Evolutionary conservation across 257 asterid genomes (phyloP).

Genomic region (Capsicum pubescens): DNA sequence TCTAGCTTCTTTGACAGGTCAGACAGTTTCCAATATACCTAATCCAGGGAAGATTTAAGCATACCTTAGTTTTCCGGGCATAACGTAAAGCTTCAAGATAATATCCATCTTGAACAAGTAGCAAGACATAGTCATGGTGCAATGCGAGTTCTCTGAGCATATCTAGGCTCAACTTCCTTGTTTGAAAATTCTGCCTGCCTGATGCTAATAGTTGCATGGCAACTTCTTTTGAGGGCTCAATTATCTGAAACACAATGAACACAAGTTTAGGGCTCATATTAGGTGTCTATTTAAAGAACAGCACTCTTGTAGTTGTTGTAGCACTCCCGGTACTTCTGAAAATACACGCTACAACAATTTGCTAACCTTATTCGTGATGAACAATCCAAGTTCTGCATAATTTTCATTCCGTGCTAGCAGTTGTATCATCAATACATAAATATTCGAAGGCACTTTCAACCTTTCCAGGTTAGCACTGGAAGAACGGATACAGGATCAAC

Average conservation of each 20-base stretch:
- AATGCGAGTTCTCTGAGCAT: slow-evolving; percentile 83
- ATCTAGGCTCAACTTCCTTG: slow-evolving; percentile 79
- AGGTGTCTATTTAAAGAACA: neutral
- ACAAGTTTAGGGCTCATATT: slow-evolving; percentile 27
- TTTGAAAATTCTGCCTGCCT: slow-evolving; percentile 68
- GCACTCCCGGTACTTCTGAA: slow-evolving; percentile 19
- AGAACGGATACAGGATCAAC: slow-evolving; percentile 26
- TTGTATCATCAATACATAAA: slow-evolving; percentile 74
- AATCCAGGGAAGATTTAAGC: slow-evolving; percentile 8
- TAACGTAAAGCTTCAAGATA: slow-evolving; percentile 93
- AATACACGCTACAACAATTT: slow-evolving; percentile 19
- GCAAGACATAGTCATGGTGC: slow-evolving; percentile 80
- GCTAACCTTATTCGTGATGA: slow-evolving; percentile 76
- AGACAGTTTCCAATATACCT: neutral
- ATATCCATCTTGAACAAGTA: slow-evolving; percentile 87
- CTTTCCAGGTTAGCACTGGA: slow-evolving; percentile 83
- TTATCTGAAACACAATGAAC: slow-evolving; percentile 59
- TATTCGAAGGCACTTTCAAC: slow-evolving; percentile 68
- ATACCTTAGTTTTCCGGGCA: slow-evolving; percentile 85
- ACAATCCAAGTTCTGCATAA: slow-evolving; percentile 73
- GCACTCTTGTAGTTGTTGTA: neutral
- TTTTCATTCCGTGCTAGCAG: slow-evolving; percentile 84
- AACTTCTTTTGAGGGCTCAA: slow-evolving; percentile 94
- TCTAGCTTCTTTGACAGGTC: neutral
- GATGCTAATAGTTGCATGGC: slow-evolving; percentile 85